Evolutionary conservation across 106 monocot genomes (phyloP).

Genomic region (Dactylorhiza incarnata): DNA sequence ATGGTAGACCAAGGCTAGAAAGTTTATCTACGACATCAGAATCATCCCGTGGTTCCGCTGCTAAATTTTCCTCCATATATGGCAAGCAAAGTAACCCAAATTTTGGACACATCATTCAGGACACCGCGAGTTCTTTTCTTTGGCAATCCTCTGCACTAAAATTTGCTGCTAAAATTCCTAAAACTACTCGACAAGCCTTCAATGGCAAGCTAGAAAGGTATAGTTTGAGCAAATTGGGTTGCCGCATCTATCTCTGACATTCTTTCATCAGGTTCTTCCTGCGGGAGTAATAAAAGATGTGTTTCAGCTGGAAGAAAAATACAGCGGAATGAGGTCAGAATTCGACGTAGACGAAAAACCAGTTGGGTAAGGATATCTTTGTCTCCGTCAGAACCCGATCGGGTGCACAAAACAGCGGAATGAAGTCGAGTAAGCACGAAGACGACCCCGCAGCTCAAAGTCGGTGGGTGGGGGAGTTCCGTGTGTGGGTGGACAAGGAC

Average conservation of each 20-base stretch:
- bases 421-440: slow-evolving; percentile 15
- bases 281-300: slow-evolving; percentile 18
- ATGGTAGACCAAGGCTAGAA: slow-evolving; percentile 6
- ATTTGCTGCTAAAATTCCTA: slow-evolving; percentile 12
- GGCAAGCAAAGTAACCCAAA: slow-evolving; percentile 18
- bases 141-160: slow-evolving; percentile 8
- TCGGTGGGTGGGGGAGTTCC: no score
- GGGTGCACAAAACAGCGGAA: slow-evolving; percentile 17
- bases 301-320: slow-evolving; percentile 27
- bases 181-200: slow-evolving; percentile 19
- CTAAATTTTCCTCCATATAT: slow-evolving; percentile 15
- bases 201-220: slow-evolving; percentile 21
- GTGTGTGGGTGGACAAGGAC: no score
- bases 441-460: slow-evolving; percentile 10
- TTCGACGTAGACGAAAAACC: slow-evolving; percentile 22
- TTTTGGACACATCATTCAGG: slow-evolving; percentile 7
- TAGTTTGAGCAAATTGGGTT: slow-evolving; percentile 37
- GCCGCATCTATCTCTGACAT: slow-evolving; percentile 38
- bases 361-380: slow-evolving; percentile 18
- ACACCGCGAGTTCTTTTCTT: slow-evolving; percentile 22
- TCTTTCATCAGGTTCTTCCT: slow-evolving; percentile 33
- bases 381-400: slow-evolving; percentile 33
- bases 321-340: slow-evolving; percentile 23
- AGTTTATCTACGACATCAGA: slow-evolving; percentile 4
- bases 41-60: background rate